Evolutionary conservation across 2,329 filamentous ascomycete species (phyloP), one percentile per base, ranked within the genome.

Genomic region (Paramyrothecium sp.): DNA sequence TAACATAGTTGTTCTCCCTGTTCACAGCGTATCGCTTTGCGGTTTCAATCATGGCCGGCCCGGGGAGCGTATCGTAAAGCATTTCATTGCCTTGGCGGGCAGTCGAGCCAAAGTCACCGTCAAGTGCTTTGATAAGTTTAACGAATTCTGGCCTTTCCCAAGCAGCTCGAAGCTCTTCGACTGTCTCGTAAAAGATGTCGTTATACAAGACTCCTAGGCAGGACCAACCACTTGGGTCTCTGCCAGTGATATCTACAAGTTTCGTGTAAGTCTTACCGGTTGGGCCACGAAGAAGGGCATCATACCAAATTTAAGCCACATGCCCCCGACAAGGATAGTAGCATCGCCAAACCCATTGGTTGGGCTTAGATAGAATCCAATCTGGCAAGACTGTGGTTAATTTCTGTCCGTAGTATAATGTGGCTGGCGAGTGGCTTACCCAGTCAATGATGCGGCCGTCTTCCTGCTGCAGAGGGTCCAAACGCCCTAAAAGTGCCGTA

Each of bases 221-320:
- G 17, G 81, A 76, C 80, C 82, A 85, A 3, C 78, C 79, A 19
- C 75, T 71, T 0, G 83, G 65, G 16, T 65, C 71, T 83, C 84
- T 86, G 38, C 78, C 69, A 16, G 73, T 71, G 10, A 79, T 76
- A 58, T 85, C 78, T 7, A 79, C 73, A 0, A 80, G 79, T 0
- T 80, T 84, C 1, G 83, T 66, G 59, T 86, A 78, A 2, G 19
- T 33, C 13, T 38, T 19, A 13, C 3, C 13, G 11, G 21, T 10
- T 5, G 47, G 71, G 68, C 13, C 62, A 73, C 72, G 63, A 78
- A 69, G 55, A 70, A 75, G 1, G 83, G 62, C 2, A 77, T 77
- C 2, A 78, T 75, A 2, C 80, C 79, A 12, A 81, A 67, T 13
- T 81, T 66, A 2, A 77, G 78, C 41, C 67, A 65, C 11, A 73